Conservation (phyloP, 257 asterid species). For the Ehretia macrophylla region DNA sequence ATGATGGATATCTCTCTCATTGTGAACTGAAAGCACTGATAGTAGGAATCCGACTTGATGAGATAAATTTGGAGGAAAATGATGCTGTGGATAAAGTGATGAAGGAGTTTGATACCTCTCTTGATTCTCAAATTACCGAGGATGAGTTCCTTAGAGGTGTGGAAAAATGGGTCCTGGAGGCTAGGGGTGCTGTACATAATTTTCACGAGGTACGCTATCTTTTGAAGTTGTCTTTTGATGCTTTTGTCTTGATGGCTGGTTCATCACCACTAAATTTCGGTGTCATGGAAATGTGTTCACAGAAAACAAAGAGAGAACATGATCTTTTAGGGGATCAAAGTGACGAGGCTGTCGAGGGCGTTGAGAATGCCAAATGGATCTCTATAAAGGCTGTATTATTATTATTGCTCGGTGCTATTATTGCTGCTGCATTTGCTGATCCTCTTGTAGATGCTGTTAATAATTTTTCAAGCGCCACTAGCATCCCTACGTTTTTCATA, state of each 20-base stretch:
- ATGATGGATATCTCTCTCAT: conserved; percentile 50
- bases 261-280: neutral
- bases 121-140: conserved; percentile 39
- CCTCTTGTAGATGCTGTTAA: conserved; percentile 88
- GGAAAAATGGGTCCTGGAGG: conserved; percentile 67
- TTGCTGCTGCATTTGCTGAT: conserved; percentile 95
- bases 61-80: conserved; percentile 51
- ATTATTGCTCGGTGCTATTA: conserved; percentile 62
- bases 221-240: neutral
- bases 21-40: conserved; percentile 64
- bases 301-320: conserved; percentile 81
- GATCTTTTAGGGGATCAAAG: conserved; percentile 51
- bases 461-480: conserved; percentile 78
- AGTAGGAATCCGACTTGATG: conserved; percentile 63
- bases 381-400: conserved; percentile 61
- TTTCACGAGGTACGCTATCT: conserved; percentile 52
- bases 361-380: conserved; percentile 41
- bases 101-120: conserved; percentile 63
- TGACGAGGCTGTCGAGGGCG: conserved; percentile 61
- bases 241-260: conserved; percentile 1
- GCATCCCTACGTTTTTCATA: conserved; percentile 83
- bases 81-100: conserved; percentile 60
- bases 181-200: conserved; percentile 49
- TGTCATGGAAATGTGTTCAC: conserved; percentile 19
- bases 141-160: conserved; percentile 58